Evolutionary conservation across 139 green algal species (phyloP), one percentile per base, ranked within the genome.

Genomic region (Tetratostichococcus sp.): DNA sequence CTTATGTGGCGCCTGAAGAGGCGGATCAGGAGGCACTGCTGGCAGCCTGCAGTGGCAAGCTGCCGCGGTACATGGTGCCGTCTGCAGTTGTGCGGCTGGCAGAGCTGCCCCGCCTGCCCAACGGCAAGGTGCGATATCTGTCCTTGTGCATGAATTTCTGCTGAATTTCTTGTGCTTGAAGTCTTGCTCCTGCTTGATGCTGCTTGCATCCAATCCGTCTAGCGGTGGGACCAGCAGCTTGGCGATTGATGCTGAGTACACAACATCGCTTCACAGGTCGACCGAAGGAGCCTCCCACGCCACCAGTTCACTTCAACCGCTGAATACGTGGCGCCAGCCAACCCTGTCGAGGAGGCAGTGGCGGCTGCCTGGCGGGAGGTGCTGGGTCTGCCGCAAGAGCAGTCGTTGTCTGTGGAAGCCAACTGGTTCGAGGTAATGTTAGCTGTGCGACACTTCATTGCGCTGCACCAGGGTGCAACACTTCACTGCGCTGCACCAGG

Each of bases 11-110:
- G 19, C 50, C 50, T 5, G 19, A 25, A 17, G 4, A 2, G 2
- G 50, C 19, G 14, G 50, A 62, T 2, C 17, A 28, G 17, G 50
- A 25, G 14, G 50, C 50, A 25, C 11, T 62, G 17, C 50, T 62
- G 14, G 50, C 50, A 25, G 50, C 50, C 50, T 25, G 17, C 50
- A 62, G 50, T 2, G 50, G 11, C 14, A 71, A 35, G 67, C 67
- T 84, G 58, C 79, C 79, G 26, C 67, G 65, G 42, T 76, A 84
- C 74, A 80, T 80, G 79, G 59, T 84, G 22, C 79, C 79, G 4
- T 69, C 33, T 17, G 28, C 25, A 19, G 70, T 80, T 22, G 71
- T 71, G 19, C 22, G 50, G 25, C 33, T 78, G 33, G n/a, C 19
- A 1, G 16, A 32, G 30, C 25, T 84, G 57, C 79, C 79, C 28